Evolutionary conservation across 192 early-diverging fungal genomes (phyloP), one percentile per base, ranked within the genome.

Genomic region (Podila verticillata): DNA sequence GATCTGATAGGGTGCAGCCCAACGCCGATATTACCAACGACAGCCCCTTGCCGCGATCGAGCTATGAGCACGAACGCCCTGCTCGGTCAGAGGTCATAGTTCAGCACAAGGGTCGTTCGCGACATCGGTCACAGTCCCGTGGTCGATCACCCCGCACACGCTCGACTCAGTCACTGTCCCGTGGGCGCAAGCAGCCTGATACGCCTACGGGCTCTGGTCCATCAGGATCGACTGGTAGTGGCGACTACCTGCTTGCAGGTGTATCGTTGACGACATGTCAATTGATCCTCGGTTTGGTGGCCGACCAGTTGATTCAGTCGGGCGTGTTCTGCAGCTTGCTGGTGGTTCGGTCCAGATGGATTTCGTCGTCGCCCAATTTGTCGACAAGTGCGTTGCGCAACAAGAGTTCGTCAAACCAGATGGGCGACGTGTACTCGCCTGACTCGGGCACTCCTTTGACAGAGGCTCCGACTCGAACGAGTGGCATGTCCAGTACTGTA

Each of bases 231-330:
- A 5, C 3, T 34, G 22, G 51, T 24, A n/a, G 51, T 2, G 51
- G 51, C 20, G 51, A n/a, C 1, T n/a, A 1, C 8, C 8, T 26
- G 5, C 24, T 26, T 3, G 51, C 51, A 24, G 51, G 51, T 3
- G 6, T n/a, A 5, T 2, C 65, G 0, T 22, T 60, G 30, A 75
- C 74, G 34, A 78, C 74, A 13, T 78, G 74, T 48, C 74, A 78
- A 22, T 44, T 70, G 0, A 78, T 78, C 63, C 28, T 78, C 20
- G 74, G 74, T 12, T 13, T 78, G 17, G 63, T 63, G 0, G 74
- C 74, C 3, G 74, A 78, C 24, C 68, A 28, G 49, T 64, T 78
- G 63, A 66, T 78, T 19, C 74, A 78, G 22, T 78, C 74, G 6
- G 57, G 68, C 0, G 74, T 78, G 4, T 47, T 65, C 9, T 78